A percentile compares a stretch with the other conserved stretches of the same genome.
Evolutionary conservation across 2,329 filamentous ascomycete genomes (phyloP).

Genomic region (Aspergillus tanneri): DNA sequence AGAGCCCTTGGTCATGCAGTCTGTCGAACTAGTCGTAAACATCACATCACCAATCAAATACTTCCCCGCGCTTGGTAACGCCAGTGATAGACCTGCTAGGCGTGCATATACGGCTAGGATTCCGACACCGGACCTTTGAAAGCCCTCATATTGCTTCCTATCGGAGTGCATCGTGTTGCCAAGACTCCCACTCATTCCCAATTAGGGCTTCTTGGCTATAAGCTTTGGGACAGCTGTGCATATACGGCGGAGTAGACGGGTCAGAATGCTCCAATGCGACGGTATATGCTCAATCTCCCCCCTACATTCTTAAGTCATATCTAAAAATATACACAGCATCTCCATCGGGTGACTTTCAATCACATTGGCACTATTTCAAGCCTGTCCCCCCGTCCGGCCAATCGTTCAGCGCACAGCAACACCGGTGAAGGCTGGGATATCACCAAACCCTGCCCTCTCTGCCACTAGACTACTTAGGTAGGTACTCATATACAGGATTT

Average conservation of each 20-base stretch:
- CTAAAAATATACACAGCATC: too few relatives aligned
- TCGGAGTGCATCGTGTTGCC: too few relatives aligned
- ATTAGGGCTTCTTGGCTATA: too few relatives aligned
- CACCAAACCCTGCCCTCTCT: conserved; percentile 21
- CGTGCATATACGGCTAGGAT: neutral
- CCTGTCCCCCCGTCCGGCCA: neutral
- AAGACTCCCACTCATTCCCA: too few relatives aligned
- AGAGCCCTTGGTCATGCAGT: neutral
- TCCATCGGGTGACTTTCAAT: neutral
- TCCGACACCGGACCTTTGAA: too few relatives aligned
- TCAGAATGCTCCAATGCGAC: too few relatives aligned
- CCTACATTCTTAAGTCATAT: too few relatives aligned
- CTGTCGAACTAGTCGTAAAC: neutral
- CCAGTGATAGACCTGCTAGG: neutral
- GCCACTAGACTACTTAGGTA: conserved; percentile 20
- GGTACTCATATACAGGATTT: conserved; percentile 26
- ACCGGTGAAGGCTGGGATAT: conserved; percentile 21
- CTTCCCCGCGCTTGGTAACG: neutral
- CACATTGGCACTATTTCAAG: neutral
- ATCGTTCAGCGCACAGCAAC: too few relatives aligned
- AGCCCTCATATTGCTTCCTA: too few relatives aligned
- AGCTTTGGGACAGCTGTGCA: too few relatives aligned
- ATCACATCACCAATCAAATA: neutral
- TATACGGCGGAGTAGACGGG: too few relatives aligned
- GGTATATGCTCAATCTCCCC: too few relatives aligned